Evolutionary conservation across 345 rosid genomes (phyloP), one percentile per base, ranked within the genome.

Genomic region (Dimocarpus longan): DNA sequence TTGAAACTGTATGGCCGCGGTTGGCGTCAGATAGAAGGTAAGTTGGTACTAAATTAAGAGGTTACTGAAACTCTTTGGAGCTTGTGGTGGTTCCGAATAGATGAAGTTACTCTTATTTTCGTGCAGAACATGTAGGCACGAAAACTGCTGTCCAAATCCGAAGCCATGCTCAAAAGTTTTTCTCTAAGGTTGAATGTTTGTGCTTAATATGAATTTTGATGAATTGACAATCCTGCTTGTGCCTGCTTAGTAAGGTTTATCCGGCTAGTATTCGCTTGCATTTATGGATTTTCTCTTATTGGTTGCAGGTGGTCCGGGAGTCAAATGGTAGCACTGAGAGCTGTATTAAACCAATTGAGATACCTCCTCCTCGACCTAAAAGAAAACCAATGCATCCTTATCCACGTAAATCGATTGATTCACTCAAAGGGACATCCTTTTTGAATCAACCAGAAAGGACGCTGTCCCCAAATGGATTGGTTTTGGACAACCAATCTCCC

Each of bases 131-230:
- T 76, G 85, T 95, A 72, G 95, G 94, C 70, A 86, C 98, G 57
- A 95, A 95, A 87, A 90, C 97, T 24, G 94, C 97, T 40, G 94
- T 95, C 82, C 98, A 93, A 85, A 92, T 93, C 69, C 90, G 98
- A 84, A 93, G 98, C 93, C 98, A 95, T 86, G 98, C 98, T 82
- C 98, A 95, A 80, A 95, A 95, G 80, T 92, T 91, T 83, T 95
- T 95, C 91, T 87, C 94, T 39, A 95, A 93, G 98, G 98, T 95
- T 68, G 77, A 68, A 62, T 80, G 18, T 32, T 66, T 68, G 43
- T 68, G 8, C 15, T 48, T n/a, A 43, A 46, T 60, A 22, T 48
- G 43, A 57, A 21, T 50, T 80, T 11, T 43, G 21, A 28, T 37
- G 28, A 5, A 16, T 70, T 57, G 19, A 5, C 48, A 56, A 21